Evolutionary conservation across 2,329 filamentous ascomycete genomes (phyloP).

Genomic region (Penicillium fuscoglaucum): DNA sequence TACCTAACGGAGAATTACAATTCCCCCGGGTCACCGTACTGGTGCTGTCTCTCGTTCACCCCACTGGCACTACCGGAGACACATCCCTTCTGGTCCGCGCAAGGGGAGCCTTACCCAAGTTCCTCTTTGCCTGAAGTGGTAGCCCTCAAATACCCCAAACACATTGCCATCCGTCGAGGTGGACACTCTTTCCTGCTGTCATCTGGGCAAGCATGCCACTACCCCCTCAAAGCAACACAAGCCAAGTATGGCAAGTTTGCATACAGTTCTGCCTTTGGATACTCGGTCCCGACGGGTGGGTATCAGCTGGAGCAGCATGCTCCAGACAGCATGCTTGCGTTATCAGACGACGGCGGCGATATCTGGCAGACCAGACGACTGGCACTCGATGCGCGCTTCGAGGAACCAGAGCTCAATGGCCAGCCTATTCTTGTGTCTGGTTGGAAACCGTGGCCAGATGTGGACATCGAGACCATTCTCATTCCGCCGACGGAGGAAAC

Average conservation of each 20-base stretch:
- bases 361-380: conserved; percentile 74
- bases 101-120: conserved; percentile 62
- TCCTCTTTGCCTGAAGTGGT: conserved; percentile 60
- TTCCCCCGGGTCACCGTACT: conserved; percentile 70
- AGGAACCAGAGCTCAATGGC: conserved; percentile 50
- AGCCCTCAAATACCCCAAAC: conserved; percentile 65
- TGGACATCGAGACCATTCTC: conserved; percentile 40
- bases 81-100: conserved; percentile 73
- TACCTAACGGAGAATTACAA: conserved; percentile 84
- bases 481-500: conserved; percentile 35
- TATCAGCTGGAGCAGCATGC: conserved; percentile 77
- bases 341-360: conserved; percentile 76
- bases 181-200: conserved; percentile 74
- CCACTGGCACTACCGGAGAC: conserved; percentile 67
- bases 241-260: conserved; percentile 80
- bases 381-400: conserved; percentile 64
- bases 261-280: conserved; percentile 73
- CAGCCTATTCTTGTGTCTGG: conserved; percentile 64
- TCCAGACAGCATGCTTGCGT: conserved; percentile 70
- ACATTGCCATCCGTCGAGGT: conserved; percentile 70
- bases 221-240: conserved; percentile 77
- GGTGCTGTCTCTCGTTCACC: conserved; percentile 77
- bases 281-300: conserved; percentile 73
- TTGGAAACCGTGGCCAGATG: conserved; percentile 70
- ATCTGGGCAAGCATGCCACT: conserved; percentile 77